These are phyloP conservation scores for Hortiboletus rubellus DNA, from an alignment of 1,284 basidiomycete genomes.

Conservation along the genomic window DNA sequence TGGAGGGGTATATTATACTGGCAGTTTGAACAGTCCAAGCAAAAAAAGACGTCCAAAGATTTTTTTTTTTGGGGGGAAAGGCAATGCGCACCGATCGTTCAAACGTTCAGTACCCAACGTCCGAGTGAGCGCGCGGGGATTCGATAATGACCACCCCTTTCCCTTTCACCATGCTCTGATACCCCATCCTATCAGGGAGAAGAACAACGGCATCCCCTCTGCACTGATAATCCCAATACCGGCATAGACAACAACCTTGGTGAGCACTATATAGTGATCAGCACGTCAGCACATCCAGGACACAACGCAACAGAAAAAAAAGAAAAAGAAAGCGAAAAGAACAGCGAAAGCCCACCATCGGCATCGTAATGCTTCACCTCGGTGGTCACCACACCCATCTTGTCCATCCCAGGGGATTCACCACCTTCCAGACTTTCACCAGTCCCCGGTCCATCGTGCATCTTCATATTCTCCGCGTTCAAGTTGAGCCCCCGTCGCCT, in stretches of 20 bases:
- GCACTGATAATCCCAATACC: conserved; percentile 77
- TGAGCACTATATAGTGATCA: conserved; percentile 61
- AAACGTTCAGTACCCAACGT: no score
- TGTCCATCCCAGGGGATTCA: conserved; percentile 18
- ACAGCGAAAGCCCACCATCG: conserved; percentile 58
- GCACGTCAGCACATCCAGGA: neutral
- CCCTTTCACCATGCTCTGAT: conserved; percentile 36
- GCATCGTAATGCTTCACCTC: conserved; percentile 73
- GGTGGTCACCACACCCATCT: conserved; percentile 33
- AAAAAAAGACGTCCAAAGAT: neutral
- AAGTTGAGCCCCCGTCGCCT: conserved; percentile 23
- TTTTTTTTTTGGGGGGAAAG: no score
- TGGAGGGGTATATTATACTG: neutral
- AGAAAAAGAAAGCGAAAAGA: neutral
- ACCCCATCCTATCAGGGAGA: conserved; percentile 71
- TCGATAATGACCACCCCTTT: neutral
- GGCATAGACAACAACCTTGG: conserved; percentile 88
- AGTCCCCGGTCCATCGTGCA: neutral
- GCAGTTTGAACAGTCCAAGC: neutral
- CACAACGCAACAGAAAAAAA: neutral
- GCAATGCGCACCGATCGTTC: no score
- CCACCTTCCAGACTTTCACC: conserved; percentile 3
- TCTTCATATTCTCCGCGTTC: neutral
- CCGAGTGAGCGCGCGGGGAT: neutral
- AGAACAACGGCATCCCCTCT: conserved; percentile 64